phyloP scores from a whole-genome alignment of 768 basidiomycete species.

The Lactifluus hygrophoroides region DNA sequence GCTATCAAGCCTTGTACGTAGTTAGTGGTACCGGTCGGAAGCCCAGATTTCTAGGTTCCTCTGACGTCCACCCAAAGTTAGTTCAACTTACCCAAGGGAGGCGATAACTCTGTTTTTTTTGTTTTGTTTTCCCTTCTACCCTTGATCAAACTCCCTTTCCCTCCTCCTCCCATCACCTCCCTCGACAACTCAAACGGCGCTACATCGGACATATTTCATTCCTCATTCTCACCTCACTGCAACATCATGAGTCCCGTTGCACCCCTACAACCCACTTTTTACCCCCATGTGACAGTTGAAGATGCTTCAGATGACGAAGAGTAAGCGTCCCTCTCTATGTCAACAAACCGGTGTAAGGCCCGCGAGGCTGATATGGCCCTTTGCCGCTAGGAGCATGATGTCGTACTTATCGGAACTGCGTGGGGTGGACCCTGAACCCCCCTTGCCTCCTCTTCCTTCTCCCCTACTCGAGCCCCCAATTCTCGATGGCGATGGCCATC shows the following conservation, averaged over 20 bases:
- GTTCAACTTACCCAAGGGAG: no score
- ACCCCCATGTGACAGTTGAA: conserved; percentile 15
- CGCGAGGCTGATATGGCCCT: not conserved
- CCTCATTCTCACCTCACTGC: not conserved
- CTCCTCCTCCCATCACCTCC: not conserved
- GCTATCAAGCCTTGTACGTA: not conserved
- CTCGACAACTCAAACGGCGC: not conserved
- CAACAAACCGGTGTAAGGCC: not conserved
- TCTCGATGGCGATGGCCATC: not conserved
- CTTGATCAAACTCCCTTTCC: not conserved
- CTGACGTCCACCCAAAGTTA: conserved; percentile 3
- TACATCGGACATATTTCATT: not conserved
- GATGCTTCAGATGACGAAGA: conserved; percentile 19
- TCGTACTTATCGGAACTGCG: conserved; percentile 9
- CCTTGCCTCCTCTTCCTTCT: conserved; percentile 1
- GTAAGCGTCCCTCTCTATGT: not conserved
- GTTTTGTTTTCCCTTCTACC: no score
- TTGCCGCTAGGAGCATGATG: conserved; percentile 2
- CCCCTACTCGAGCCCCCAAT: not conserved
- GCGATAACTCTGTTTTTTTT: not conserved
- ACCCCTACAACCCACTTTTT: not conserved
- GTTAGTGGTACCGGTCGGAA: not conserved
- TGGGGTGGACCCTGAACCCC: not conserved
- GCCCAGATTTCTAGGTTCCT: no score
- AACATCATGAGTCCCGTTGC: conserved; percentile 8